Conservation (phyloP, 768 basidiomycete genomes). For the Termitomyces eurrhizus region DNA sequence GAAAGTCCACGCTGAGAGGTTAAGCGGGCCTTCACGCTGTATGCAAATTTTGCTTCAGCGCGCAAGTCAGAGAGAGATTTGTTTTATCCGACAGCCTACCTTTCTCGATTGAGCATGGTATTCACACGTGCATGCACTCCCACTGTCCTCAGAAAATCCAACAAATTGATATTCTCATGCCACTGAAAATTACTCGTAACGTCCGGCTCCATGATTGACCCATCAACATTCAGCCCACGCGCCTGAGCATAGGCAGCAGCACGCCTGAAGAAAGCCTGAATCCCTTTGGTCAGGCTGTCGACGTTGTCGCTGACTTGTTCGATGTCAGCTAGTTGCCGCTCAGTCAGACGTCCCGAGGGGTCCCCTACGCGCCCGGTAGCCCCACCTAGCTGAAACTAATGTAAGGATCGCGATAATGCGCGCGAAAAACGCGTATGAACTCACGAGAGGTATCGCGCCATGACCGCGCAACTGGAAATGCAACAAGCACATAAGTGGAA, state of each 20-base stretch:
- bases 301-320: conserved; percentile 66
- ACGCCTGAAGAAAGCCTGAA: conserved; percentile 69
- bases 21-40: conserved; percentile 80
- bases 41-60: not conserved
- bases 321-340: conserved; percentile 66
- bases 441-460: conserved; percentile 75
- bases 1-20: conserved; percentile 83
- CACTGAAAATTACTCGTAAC: conserved; percentile 62
- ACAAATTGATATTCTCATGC: conserved; percentile 66
- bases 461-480: conserved; percentile 91
- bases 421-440: conserved; percentile 21
- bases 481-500: conserved; percentile 81
- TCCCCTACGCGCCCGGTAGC: conserved; percentile 97
- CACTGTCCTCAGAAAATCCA: conserved; percentile 81
- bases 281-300: conserved; percentile 51
- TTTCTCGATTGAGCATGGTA: conserved; percentile 87
- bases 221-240: conserved; percentile 24
- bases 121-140: conserved; percentile 82
- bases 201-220: conserved; percentile 19
- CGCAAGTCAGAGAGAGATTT: not conserved
- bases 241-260: conserved; percentile 57
- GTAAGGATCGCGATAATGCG: not conserved
- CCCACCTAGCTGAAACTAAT: conserved; percentile 75
- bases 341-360: conserved; percentile 84
- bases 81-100: conserved; percentile 40